Conservation (phyloP, 345 rosid genomes). For the Gynandropsis gynandra region DNA sequence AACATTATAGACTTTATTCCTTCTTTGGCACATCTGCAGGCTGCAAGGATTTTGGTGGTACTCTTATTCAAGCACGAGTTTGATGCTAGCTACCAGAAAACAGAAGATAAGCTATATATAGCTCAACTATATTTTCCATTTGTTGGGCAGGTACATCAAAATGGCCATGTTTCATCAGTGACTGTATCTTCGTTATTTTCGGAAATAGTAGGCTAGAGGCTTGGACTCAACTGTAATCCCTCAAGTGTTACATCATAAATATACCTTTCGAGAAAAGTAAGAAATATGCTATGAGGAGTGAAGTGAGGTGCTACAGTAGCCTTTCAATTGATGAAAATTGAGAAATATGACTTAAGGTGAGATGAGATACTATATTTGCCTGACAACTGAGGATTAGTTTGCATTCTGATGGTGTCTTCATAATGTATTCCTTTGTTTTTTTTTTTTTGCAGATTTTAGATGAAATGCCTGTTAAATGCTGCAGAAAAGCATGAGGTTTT, state of each 20-base stretch:
- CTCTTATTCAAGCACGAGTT: conserved; percentile 94
- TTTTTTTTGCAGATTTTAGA: conserved; percentile 76
- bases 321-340: too few relatives aligned
- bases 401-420: neutral
- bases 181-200: neutral
- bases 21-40: conserved; percentile 41
- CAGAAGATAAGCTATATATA: conserved; percentile 94
- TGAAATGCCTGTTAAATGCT: conserved; percentile 98
- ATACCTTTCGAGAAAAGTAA: conserved; percentile 5
- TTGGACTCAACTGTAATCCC: conserved; percentile 13
- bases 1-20: conserved; percentile 14
- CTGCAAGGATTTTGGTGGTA: conserved; percentile 86
- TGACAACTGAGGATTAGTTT: neutral
- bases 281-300: conserved; percentile 1
- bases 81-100: conserved; percentile 96
- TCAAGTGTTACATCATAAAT: conserved; percentile 7
- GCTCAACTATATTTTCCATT: conserved; percentile 93
- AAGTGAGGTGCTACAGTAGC: conserved; percentile 13
- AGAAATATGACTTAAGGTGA: too few relatives aligned
- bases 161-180: conserved; percentile 6
- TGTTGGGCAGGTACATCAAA: conserved; percentile 68
- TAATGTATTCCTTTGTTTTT: conserved; percentile 20
- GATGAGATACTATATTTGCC: conserved; percentile 8
- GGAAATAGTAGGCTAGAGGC: conserved; percentile 5
- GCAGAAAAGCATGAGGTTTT: conserved; percentile 96